Evolutionary conservation across 208 protist species (phyloP).

Genomic region (Tritrichomonas foetus): DNA sequence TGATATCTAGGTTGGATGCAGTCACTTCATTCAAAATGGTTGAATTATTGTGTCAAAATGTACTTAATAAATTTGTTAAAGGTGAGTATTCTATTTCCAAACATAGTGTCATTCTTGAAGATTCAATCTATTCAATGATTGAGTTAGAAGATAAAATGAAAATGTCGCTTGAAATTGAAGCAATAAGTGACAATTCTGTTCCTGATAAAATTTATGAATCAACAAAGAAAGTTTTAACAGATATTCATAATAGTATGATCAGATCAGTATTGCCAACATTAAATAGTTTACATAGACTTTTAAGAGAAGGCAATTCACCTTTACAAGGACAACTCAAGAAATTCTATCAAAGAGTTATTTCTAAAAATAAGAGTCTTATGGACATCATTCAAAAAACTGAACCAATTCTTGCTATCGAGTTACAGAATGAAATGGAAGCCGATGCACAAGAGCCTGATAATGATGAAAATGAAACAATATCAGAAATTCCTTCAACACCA

Average conservation of each 20-base stretch:
- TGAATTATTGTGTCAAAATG: background rate
- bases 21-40: background rate
- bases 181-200: background rate
- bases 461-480: too few species aligned
- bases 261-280: background rate
- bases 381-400: background rate
- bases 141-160: conserved; percentile 23
- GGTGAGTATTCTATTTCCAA: background rate
- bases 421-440: background rate
- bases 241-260: background rate
- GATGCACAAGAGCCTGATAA: background rate
- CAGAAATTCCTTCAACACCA: background rate
- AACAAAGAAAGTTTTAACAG: background rate
- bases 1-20: background rate
- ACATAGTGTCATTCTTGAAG: background rate
- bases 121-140: background rate
- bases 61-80: background rate
- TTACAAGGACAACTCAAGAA: background rate
- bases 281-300: background rate
- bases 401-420: background rate
- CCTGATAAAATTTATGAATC: background rate
- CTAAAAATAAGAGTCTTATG: background rate
- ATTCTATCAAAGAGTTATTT: background rate
- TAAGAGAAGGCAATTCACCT: background rate
- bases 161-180: background rate